Percentiles rank a stretch among this genome's conserved stretches.
These are phyloP conservation scores for Chaetomium globosum DNA, from an alignment of 2,329 filamentous ascomycete genomes.

Conservation along the genomic window DNA sequence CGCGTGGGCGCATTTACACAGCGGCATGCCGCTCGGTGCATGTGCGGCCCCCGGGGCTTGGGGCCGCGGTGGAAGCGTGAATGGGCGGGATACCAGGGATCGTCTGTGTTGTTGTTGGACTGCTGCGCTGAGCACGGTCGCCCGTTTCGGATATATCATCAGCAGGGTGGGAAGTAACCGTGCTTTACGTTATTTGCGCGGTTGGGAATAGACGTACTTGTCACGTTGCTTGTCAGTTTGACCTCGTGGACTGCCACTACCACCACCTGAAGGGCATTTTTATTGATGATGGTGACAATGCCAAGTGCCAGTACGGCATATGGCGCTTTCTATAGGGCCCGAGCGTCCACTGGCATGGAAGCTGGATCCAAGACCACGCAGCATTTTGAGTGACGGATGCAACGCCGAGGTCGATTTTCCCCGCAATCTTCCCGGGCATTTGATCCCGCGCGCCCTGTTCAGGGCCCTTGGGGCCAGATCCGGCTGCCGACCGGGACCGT, in stretches of 20 bases:
- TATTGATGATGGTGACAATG: not conserved
- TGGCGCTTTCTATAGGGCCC: slow-evolving; percentile 4
- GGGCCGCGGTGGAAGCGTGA: not conserved
- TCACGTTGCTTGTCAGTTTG: not conserved
- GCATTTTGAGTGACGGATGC: not conserved
- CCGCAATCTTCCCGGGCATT: not conserved
- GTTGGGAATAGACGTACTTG: not conserved
- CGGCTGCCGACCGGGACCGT: not conserved
- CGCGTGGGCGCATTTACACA: slow-evolving; percentile 15
- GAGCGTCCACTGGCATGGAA: not conserved
- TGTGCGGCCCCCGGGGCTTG: slow-evolving; percentile 15
- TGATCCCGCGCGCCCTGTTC: not conserved
- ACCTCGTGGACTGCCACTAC: not conserved
- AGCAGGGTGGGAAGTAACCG: not conserved
- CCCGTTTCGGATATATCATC: slow-evolving; percentile 10
- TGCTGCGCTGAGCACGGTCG: not conserved
- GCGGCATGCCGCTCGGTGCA: slow-evolving; percentile 1
- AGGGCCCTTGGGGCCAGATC: not conserved
- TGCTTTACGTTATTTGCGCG: not conserved
- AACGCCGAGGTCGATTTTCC: not conserved
- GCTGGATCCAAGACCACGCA: not conserved
- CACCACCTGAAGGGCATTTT: not conserved
- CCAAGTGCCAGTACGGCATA: not conserved
- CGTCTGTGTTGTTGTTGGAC: not conserved
- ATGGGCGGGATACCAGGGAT: not conserved